These are phyloP conservation scores for Trichoderma guizhouense DNA, from an alignment of 2,329 filamentous ascomycete species.

Conservation along the genomic window DNA sequence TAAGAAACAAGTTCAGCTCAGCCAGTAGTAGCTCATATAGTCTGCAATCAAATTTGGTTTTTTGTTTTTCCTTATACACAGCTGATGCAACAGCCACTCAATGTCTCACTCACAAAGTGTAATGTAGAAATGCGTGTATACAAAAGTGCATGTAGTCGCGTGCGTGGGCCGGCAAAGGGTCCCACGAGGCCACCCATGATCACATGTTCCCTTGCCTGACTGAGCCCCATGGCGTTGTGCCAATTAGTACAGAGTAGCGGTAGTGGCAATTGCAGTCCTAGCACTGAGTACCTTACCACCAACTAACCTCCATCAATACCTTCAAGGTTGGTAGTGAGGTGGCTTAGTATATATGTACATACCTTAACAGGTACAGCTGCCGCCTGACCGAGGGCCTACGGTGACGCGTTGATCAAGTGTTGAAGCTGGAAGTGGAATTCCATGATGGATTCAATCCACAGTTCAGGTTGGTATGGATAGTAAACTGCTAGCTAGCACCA, in stretches of 20 bases:
- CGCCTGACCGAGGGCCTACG: not conserved
- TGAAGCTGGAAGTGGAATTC: not conserved
- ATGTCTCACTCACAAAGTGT: not conserved
- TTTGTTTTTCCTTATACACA: slow-evolving; percentile 1
- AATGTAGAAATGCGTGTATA: not conserved
- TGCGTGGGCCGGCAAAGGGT: slow-evolving; percentile 2
- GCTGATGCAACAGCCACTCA: not conserved
- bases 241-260: not conserved
- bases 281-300: not conserved
- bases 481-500: not conserved
- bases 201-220: slow-evolving; percentile 10
- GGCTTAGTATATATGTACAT: no score
- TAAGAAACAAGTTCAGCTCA: not conserved
- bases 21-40: slow-evolving; percentile 12
- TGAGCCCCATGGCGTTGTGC: slow-evolving; percentile 2
- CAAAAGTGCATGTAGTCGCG: not conserved
- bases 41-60: slow-evolving; percentile 13
- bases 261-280: not conserved
- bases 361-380: no score
- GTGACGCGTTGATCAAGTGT: not conserved
- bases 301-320: no score
- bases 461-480: not conserved
- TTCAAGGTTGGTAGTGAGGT: no score
- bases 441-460: not conserved
- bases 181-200: slow-evolving; percentile 9